Evolutionary conservation across 1,284 basidiomycete species (phyloP).

Genomic region (Sanghuangporus baumii): DNA sequence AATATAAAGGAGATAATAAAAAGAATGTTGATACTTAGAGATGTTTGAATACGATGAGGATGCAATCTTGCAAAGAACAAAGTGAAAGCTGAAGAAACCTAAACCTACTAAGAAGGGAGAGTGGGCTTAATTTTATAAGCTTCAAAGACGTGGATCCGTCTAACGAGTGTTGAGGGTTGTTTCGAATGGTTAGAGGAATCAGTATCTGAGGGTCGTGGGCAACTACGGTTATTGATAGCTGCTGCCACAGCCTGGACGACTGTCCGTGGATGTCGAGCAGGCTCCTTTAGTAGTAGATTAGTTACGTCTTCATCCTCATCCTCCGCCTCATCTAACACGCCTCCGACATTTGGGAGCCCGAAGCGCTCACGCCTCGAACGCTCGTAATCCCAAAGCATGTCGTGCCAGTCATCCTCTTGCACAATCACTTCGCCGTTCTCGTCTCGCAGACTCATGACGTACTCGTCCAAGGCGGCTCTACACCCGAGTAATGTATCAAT

Average conservation of each 20-base stretch:
- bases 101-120: neutral
- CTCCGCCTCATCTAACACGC: constrained; percentile 43
- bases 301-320: constrained; percentile 27
- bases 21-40: neutral
- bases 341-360: constrained; percentile 28
- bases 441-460: constrained; percentile 36
- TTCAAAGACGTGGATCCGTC: constrained; percentile 16
- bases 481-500: constrained; percentile 58
- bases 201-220: neutral
- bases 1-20: neutral
- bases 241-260: neutral
- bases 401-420: constrained; percentile 41
- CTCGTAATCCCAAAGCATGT: constrained; percentile 63
- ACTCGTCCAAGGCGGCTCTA: constrained; percentile 50
- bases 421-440: constrained; percentile 34
- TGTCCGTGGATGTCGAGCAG: neutral
- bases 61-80: neutral
- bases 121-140: constrained; percentile 9
- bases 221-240: constrained; percentile 1
- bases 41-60: neutral
- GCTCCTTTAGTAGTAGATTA: neutral
- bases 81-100: neutral
- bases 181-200: neutral
- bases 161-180: constrained; percentile 11
- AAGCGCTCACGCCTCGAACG: constrained; percentile 23